Base-by-base conservation (phyloP, 148 eudicot species). In the Limonium bicolor region DNA sequence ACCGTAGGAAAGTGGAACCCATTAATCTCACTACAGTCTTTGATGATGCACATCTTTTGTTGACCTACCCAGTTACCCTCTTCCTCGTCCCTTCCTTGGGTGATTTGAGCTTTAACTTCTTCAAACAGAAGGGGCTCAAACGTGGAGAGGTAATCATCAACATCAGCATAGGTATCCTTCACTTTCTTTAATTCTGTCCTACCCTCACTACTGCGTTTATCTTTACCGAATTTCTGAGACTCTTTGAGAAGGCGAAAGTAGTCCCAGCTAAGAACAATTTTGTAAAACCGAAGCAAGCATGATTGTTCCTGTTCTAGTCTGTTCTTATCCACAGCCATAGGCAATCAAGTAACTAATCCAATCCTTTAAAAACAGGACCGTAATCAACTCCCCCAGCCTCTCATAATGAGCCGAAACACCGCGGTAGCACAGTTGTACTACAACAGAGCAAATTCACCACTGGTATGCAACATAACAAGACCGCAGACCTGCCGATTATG, bases 51-150 rank as follows among this genome's bases (percentile, higher is more conserved):
- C 38, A 41, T 5, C 59, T 54, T 60, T 65, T 75, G 72, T 25
- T 50, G 46, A 32, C 25, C 10, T 13, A 40, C 23, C n/a, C n/a
- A 52, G 31, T 6, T 70, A 80, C 95, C 77, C 27, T 67, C 95
- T 52, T 80, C 90, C 15, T 76, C 79, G 16, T 76, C 73, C 60
- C 55, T 67, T 24, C 55, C 53, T 62, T 70, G 74, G 16, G 63
- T 46, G 41, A 87, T 76, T 65, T 82, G 90, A n/a, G 90, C 74
- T 65, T 88, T 80, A 39, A 74, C 92, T 63, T 88, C 94, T 73
- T 82, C 94, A 45, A 88, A 88, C 31, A 88, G 69, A 48, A 83
- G 82, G 6, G 92, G 92, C 67, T 83, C 94, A 29, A 88, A 88
- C 5, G 77, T 80, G 4, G 65, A 51, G 34, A 88, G 71, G 58